These are phyloP conservation scores for Trametes cubensis DNA, from an alignment of 768 basidiomycete species.

Conservation along the genomic window DNA sequence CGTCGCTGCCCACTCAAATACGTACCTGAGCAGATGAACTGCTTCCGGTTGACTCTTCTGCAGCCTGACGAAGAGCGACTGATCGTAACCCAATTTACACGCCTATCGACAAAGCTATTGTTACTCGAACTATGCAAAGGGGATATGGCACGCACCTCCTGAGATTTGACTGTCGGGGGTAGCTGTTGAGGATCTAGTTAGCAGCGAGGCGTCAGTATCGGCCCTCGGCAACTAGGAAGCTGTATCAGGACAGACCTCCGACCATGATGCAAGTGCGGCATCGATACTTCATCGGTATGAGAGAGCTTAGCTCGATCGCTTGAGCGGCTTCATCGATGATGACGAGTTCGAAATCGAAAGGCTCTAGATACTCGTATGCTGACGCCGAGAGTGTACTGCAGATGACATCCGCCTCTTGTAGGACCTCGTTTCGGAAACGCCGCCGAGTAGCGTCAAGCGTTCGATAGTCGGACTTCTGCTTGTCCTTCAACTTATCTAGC, in stretches of 20 bases:
- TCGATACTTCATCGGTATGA: constrained; percentile 92
- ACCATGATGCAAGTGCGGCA: constrained; percentile 89
- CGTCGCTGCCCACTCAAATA: background rate
- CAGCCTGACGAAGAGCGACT: constrained; percentile 90
- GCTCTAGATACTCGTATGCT: constrained; percentile 83
- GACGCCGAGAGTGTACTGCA: constrained; percentile 93
- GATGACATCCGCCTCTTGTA: constrained; percentile 89
- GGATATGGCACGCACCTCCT: constrained; percentile 46
- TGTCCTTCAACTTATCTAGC: constrained; percentile 79
- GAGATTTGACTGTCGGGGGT: constrained; percentile 87
- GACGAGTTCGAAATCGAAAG: constrained; percentile 90
- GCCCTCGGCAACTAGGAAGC: background rate
- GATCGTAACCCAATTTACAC: constrained; percentile 74
- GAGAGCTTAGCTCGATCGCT: constrained; percentile 89
- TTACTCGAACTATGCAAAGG: background rate
- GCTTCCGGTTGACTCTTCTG: constrained; percentile 79
- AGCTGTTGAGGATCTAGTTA: constrained; percentile 81
- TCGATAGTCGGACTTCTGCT: constrained; percentile 77
- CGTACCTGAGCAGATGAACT: constrained; percentile 87
- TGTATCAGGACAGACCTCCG: constrained; percentile 58
- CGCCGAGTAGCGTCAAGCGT: constrained; percentile 82
- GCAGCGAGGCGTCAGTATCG: background rate
- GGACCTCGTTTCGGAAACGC: constrained; percentile 70
- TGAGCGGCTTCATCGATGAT: constrained; percentile 99
- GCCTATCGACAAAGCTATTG: constrained; percentile 46